Conservation (phyloP, 2,329 filamentous ascomycete species). For the Colletotrichum trifolii region DNA sequence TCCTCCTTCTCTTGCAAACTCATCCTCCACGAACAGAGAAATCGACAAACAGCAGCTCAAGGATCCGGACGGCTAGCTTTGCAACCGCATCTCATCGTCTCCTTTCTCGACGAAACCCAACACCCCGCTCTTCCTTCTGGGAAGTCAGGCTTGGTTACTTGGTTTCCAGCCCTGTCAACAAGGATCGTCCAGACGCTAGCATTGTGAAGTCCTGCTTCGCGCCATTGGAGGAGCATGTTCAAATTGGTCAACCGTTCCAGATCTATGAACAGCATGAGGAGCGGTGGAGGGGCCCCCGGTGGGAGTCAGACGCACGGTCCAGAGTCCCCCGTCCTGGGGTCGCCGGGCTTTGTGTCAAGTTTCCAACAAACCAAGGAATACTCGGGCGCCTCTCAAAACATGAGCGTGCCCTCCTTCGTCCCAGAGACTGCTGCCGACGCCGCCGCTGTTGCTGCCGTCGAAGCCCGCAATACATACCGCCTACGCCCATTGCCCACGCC, state of each 20-base stretch:
- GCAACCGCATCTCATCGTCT: slow-evolving; percentile 27
- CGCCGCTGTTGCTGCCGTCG: slow-evolving; percentile 43
- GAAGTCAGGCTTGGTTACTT: slow-evolving; percentile 18
- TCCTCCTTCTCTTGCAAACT: neutral
- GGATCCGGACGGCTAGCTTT: slow-evolving; percentile 16
- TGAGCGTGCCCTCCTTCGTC: slow-evolving; percentile 42
- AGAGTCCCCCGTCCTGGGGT: slow-evolving; percentile 38
- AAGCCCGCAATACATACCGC: slow-evolving; percentile 39
- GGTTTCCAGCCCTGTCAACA: slow-evolving; percentile 30
- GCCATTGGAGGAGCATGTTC: slow-evolving; percentile 44
- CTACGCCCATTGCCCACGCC: slow-evolving; percentile 39
- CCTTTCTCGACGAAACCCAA: slow-evolving; percentile 24
- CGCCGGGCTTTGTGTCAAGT: slow-evolving; percentile 50
- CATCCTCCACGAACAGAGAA: slow-evolving; percentile 1
- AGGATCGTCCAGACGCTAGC: slow-evolving; percentile 32
- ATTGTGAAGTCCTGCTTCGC: slow-evolving; percentile 28
- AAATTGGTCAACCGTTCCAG: slow-evolving; percentile 47
- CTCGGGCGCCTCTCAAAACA: slow-evolving; percentile 46
- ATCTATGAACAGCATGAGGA: slow-evolving; percentile 42
- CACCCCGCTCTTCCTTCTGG: slow-evolving; percentile 28
- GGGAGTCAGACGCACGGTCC: slow-evolving; percentile 40
- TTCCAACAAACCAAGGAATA: slow-evolving; percentile 46
- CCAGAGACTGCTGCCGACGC: slow-evolving; percentile 44
- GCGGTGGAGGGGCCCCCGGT: slow-evolving; percentile 36
- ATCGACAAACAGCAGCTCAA: slow-evolving; percentile 7